A percentile compares a stretch with the other conserved stretches of the same genome.
These are phyloP conservation scores for Aspergillus viridinutans DNA, from an alignment of 2,329 filamentous ascomycete genomes.

Conservation along the genomic window DNA sequence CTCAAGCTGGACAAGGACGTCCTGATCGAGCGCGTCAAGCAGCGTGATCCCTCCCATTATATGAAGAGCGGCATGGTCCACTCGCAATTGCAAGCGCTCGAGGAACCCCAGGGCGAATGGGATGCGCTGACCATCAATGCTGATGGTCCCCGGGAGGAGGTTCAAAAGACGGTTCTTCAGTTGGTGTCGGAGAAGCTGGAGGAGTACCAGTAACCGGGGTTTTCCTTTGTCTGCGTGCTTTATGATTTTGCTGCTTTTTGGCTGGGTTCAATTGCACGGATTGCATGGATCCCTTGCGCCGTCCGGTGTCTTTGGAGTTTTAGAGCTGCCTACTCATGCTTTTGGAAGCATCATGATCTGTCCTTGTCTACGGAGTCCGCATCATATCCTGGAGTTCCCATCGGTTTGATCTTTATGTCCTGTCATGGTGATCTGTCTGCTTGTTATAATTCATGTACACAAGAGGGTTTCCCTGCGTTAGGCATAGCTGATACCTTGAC, in stretches of 20 bases:
- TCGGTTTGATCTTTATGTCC: neutral
- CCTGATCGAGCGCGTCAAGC: slow-evolving; percentile 69
- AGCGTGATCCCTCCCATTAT: slow-evolving; percentile 76
- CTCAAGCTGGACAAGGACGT: slow-evolving; percentile 72
- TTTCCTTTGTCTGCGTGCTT: neutral
- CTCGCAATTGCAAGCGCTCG: slow-evolving; percentile 84
- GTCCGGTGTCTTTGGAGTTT: slow-evolving; percentile 16
- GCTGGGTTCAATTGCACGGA: slow-evolving; percentile 5
- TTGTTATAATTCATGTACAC: neutral
- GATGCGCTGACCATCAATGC: slow-evolving; percentile 70
- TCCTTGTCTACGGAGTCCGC: neutral
- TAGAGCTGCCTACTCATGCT: neutral
- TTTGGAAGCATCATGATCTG: neutral
- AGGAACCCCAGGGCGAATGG: slow-evolving; percentile 70
- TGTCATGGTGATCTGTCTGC: neutral
- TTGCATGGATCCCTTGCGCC: neutral
- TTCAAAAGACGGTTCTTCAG: slow-evolving; percentile 57
- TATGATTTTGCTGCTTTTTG: neutral
- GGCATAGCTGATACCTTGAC: neutral
- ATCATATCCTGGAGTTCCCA: neutral
- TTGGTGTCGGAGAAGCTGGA: slow-evolving; percentile 55
- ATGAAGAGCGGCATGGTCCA: slow-evolving; percentile 96
- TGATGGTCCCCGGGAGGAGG: slow-evolving; percentile 50
- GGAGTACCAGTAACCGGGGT: slow-evolving; percentile 30
- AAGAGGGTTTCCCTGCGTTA: no score